Percentiles rank a stretch among this genome's conserved stretches.
These are phyloP conservation scores for Blastobotrys robertii DNA, from an alignment of 805 yeast genomes.

Conservation along the genomic window DNA sequence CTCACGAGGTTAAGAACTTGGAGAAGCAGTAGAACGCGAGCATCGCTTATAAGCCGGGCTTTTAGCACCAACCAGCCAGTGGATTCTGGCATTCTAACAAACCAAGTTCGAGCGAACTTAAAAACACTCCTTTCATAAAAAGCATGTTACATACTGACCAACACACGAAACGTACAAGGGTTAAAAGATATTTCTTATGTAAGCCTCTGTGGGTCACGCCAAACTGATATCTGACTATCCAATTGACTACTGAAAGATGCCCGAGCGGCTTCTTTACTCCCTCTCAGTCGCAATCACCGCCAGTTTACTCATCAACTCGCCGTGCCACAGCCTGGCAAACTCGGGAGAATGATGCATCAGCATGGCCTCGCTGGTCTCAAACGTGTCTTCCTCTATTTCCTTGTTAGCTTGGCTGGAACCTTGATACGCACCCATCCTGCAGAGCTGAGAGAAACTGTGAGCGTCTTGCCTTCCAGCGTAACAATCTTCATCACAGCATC, in stretches of 20 bases:
- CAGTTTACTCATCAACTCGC: constrained; percentile 6
- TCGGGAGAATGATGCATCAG: constrained; percentile 20
- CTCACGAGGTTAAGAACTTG: constrained; percentile 33
- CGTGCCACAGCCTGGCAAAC: constrained; percentile 17
- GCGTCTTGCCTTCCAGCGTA: constrained; percentile 13
- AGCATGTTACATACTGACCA: constrained; percentile 1
- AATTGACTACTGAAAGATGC: not conserved
- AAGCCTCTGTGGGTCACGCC: too few species aligned
- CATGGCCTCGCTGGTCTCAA: constrained; percentile 26
- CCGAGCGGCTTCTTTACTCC: too few species aligned
- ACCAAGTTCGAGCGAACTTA: not conserved
- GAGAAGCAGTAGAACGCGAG: constrained; percentile 7
- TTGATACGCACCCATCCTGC: constrained; percentile 11
- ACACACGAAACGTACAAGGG: not conserved
- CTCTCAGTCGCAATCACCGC: constrained; percentile 3
- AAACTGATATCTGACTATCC: not conserved
- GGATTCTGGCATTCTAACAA: constrained; percentile 7
- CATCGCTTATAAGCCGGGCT: constrained; percentile 13
- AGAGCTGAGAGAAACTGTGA: constrained; percentile 5
- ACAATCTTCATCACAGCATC: constrained; percentile 3
- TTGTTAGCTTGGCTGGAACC: constrained; percentile 7
- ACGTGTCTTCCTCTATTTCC: constrained; percentile 6
- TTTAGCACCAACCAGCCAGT: too few species aligned
- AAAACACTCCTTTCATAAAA: not conserved
- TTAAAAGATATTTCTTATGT: not conserved